Evolutionary conservation across 345 rosid genomes (phyloP), one percentile per base, ranked within the genome.

Genomic region (Eucalyptus urophylla): DNA sequence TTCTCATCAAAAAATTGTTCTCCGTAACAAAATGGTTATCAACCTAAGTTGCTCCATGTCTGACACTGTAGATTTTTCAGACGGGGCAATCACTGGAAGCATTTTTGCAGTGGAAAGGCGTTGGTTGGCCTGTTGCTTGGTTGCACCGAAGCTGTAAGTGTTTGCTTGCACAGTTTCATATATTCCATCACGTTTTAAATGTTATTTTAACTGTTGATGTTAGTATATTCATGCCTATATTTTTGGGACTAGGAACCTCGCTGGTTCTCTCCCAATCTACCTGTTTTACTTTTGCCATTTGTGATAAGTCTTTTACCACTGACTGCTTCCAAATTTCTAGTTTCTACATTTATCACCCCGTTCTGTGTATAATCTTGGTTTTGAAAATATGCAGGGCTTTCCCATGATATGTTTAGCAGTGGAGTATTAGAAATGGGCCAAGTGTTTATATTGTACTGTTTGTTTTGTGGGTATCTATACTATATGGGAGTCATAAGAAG

Each of bases 61-160:
- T 87, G 11, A 80, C 65, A 87, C 88, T 87, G 58, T n/a, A 54
- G 47, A 54, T 81, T 76, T 53, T 95, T 94, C 97, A 97, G 99
- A 97, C 95, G 96, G 98, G 98, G 33, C 99, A 97, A 88, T 97
- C 99, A 80, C 97, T 97, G 90, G 95, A 96, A 91, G 94, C 96
- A 11, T 97, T 97, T 92, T 88, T 95, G 88, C 99, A 97, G 88
- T 97, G 98, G 99, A 97, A 97, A 92, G 56, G 94, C 98, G 62
- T 91, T 97, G 92, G 96, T 97, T 88, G 94, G 96, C 93, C 99
- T 95, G 89, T 89, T 97, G 54, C 91, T 97, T 80, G 96, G 99
- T 56, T 97, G 99, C 90, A 91, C 90, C 21, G 94, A 96, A 87
- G 99, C n/a, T n/a, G n/a, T n/a, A n/a, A 94, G 97, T 51, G 72